Base-by-base conservation (phyloP, 805 yeast genomes). In the Suhomyces sp. region DNA sequence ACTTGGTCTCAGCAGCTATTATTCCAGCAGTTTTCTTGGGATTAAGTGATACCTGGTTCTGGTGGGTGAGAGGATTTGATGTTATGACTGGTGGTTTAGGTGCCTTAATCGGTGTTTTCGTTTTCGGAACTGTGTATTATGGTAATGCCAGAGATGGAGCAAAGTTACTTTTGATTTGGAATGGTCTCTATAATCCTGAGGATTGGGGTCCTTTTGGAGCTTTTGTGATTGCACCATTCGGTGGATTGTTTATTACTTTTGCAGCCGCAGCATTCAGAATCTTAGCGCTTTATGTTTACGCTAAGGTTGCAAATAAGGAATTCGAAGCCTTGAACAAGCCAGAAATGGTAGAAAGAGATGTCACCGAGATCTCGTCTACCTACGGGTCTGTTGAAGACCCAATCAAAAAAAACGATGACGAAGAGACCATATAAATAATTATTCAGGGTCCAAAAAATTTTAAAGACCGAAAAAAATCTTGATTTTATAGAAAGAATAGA, bases 151-250 rank as follows among this genome's bases (percentile, higher is more conserved):
- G 63, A 35, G 85, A 80, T 41, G 97, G 96, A 49, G 96, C 83
- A 12, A 72, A 72, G 42, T 69, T 90, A 33, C 63, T 90, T 34
- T 65, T 90, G 39, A 70, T 90, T 35, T 76, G 81, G 78, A 79
- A 83, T 50, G 96, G 97, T 28, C 64, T 90, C 18, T 90, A 90
- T 52, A 66, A 72, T 42, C 66, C 75, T 5, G 75, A 72, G 32
- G 96, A 90, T 54, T 90, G 96, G 96, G 86, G 95, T 50, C 81
- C 95, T 0, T 90, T 90, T 64, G 97, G 95, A 16, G 96, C 96
- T 2, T 90, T 90, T 60, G 91, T 85, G 5, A 84, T 82, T 43
- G 93, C 96, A 1, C 96, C 96, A 5, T 70, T 81, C 25, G 95
- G 91, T 18, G 88, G 91, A 8, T 44, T 88, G 2, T 42, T 82